phyloP scores from a whole-genome alignment of 2,329 filamentous ascomycete genomes.

The Epichloe glyceriae region DNA sequence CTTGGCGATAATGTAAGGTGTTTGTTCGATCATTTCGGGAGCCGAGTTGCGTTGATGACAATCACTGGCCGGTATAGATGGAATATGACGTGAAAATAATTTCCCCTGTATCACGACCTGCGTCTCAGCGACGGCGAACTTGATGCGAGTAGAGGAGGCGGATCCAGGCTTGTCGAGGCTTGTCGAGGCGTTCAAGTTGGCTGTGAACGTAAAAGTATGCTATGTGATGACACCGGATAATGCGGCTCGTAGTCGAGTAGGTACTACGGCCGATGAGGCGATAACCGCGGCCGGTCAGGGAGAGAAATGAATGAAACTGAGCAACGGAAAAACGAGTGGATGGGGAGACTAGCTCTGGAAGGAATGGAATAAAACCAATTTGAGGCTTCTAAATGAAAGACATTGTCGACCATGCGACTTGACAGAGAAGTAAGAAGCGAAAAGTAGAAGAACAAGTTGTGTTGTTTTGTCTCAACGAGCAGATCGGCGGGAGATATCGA shows the following conservation, averaged over 20 bases:
- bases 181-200: not conserved
- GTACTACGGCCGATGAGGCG: not conserved
- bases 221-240: not conserved
- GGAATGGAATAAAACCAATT: conserved; percentile 5
- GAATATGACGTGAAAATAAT: not conserved
- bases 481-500: conserved; percentile 3
- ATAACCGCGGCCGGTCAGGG: not conserved
- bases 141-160: not conserved
- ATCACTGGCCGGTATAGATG: not conserved
- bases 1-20: conserved; percentile 10
- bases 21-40: conserved; percentile 6
- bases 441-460: not conserved
- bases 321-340: conserved; percentile 13
- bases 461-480: conserved; percentile 6
- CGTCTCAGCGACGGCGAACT: not conserved
- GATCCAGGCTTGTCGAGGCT: not conserved
- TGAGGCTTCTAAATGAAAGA: conserved; percentile 17
- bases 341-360: conserved; percentile 11
- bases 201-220: not conserved
- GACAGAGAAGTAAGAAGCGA: conserved; percentile 9
- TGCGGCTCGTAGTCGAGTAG: conserved; percentile 5
- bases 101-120: not conserved
- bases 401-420: conserved; percentile 20
- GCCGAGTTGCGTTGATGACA: conserved; percentile 1
- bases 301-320: not conserved